Conservation (phyloP, 768 basidiomycete species). For the Suillus plorans region DNA sequence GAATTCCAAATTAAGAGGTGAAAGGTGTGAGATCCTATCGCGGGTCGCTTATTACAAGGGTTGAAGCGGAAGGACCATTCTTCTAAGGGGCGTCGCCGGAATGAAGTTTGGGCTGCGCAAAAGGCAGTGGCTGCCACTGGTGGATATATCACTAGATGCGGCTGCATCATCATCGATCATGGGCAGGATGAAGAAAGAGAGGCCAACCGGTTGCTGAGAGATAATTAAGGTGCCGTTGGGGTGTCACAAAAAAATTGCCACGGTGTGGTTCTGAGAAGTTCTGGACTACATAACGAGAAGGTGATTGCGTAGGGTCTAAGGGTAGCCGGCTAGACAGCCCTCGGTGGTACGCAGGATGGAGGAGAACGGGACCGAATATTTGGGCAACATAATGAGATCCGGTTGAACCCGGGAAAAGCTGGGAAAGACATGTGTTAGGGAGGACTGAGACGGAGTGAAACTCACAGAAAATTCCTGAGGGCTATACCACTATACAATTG, state of each 20-base stretch:
- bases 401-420: not conserved
- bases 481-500: not conserved
- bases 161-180: not conserved
- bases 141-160: not conserved
- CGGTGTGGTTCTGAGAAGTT: slow-evolving; percentile 5
- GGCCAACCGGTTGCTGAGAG: not conserved
- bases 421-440: not conserved
- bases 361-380: not conserved
- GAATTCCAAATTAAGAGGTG: not conserved
- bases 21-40: not conserved
- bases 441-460: not conserved
- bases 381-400: not conserved
- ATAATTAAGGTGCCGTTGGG: slow-evolving; percentile 1
- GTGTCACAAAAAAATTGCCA: not conserved
- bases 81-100: not conserved
- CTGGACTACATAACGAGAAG: not conserved
- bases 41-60: not conserved
- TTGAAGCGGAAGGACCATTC: not conserved
- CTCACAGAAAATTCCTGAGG: not conserved
- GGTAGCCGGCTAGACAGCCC: not conserved
- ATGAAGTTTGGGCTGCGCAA: not conserved
- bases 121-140: not conserved
- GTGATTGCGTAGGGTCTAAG: not conserved
- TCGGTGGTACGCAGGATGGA: not conserved
- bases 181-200: not conserved